Percentiles rank a stretch among this genome's conserved stretches.
phyloP scores from a whole-genome alignment of 2,329 filamentous ascomycete species.

The Fusarium sterilihyphosum region DNA sequence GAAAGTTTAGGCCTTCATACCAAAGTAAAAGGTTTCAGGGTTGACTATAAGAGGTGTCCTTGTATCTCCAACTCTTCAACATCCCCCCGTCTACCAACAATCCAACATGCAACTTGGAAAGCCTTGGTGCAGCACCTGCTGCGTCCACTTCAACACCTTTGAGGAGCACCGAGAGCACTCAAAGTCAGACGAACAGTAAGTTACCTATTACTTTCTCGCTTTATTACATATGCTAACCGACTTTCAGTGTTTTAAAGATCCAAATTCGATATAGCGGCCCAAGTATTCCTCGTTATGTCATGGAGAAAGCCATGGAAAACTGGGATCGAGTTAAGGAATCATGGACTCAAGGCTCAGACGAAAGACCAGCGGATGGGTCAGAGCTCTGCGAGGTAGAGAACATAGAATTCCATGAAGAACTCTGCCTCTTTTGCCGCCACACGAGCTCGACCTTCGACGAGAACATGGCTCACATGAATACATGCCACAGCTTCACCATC shows the following conservation, averaged over 20 bases:
- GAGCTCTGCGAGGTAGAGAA: background rate
- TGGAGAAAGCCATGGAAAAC: background rate
- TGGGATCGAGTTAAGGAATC: background rate
- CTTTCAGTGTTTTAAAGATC: background rate
- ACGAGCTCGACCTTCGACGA: conserved; percentile 41
- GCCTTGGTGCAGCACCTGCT: background rate
- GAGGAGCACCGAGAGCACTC: background rate
- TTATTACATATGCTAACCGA: background rate
- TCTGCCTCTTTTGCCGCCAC: conserved; percentile 7
- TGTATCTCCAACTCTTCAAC: background rate
- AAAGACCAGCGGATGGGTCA: background rate
- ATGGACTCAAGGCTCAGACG: too few species aligned
- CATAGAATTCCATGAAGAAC: background rate
- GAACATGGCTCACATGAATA: conserved; percentile 61
- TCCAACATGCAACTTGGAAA: background rate
- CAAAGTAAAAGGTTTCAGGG: too few species aligned
- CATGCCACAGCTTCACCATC: conserved; percentile 58
- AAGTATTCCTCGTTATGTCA: background rate
- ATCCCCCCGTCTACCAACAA: background rate
- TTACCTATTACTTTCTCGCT: rapidly evolving
- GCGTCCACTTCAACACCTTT: background rate
- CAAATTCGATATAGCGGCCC: background rate
- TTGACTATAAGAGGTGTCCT: background rate
- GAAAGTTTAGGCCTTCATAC: background rate
- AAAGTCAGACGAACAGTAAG: conserved; percentile 1